Evolutionary conservation across 1,139 yeast species (phyloP).

Genomic region (Spathaspora sp.): DNA sequence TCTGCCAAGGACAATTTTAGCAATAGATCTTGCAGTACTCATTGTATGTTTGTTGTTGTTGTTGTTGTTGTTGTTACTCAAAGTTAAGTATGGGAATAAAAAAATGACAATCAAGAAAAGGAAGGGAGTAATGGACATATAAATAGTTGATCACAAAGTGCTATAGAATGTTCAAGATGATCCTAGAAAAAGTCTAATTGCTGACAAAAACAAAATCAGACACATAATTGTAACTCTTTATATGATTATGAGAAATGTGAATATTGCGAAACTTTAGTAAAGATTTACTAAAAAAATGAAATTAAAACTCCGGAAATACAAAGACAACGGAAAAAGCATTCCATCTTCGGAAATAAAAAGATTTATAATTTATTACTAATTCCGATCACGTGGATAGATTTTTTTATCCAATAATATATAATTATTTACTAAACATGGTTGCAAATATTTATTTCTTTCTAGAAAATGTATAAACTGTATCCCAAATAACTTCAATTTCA

Average conservation of each 20-base stretch:
- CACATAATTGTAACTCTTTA: background rate
- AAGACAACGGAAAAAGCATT: background rate
- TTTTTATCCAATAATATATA: background rate
- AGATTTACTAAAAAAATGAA: slow-evolving; percentile 3
- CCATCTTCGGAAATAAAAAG: background rate
- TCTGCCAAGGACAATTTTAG: slow-evolving; percentile 59
- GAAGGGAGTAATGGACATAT: slow-evolving; percentile 11
- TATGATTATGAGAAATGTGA: background rate
- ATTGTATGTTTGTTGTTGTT: slow-evolving; percentile 5
- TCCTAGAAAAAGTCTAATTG: slow-evolving; percentile 1
- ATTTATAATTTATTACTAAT: slow-evolving; percentile 2
- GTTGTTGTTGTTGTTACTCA: slow-evolving; percentile 6
- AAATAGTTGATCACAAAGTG: slow-evolving; percentile 8
- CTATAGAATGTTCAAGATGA: background rate
- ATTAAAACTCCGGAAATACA: background rate
- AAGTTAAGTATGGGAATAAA: slow-evolving; percentile 8
- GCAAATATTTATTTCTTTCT: slow-evolving; percentile 18
- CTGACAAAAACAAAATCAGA: background rate
- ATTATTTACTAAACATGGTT: background rate
- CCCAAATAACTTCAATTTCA: slow-evolving; percentile 53
- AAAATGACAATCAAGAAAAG: slow-evolving; percentile 10
- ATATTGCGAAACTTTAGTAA: slow-evolving; percentile 1
- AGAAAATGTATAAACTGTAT: slow-evolving; percentile 53
- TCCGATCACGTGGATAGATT: slow-evolving; percentile 1
- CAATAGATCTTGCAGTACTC: slow-evolving; percentile 46